phyloP scores from a whole-genome alignment of 106 monocot species.

The Dendrobium officinale region DNA sequence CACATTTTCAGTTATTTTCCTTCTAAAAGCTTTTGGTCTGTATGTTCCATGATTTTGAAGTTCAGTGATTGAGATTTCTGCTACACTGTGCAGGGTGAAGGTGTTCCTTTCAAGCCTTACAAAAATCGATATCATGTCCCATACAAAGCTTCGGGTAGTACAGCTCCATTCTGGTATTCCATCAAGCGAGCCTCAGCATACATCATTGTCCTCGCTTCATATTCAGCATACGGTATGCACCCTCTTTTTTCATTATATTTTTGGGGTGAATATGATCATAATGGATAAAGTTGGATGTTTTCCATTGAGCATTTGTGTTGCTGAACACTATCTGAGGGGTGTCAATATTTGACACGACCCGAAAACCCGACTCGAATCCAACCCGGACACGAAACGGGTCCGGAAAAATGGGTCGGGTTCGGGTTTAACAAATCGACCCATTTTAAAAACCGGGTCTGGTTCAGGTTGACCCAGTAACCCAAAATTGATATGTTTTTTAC shows the following conservation, averaged over 20 bases:
- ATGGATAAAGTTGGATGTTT: no score
- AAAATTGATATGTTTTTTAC: no score
- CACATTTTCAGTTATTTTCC: background rate
- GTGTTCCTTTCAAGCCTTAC: constrained; percentile 69
- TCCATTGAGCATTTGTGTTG: no score
- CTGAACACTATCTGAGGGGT: no score
- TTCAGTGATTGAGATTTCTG: background rate
- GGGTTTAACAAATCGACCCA: no score
- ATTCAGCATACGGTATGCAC: constrained; percentile 70
- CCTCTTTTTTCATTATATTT: background rate
- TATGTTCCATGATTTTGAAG: background rate
- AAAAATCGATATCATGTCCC: constrained; percentile 56
- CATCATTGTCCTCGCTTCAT: constrained; percentile 83
- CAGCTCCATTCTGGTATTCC: constrained; percentile 83
- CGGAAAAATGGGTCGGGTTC: no score
- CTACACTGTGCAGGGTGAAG: constrained; percentile 55
- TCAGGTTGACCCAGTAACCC: no score
- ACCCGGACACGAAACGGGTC: no score
- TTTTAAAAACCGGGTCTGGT: no score
- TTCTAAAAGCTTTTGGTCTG: background rate
- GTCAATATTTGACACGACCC: no score
- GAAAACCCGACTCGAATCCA: no score
- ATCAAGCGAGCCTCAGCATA: constrained; percentile 72
- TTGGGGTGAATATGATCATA: background rate
- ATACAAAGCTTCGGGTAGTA: constrained; percentile 73